phyloP scores from a whole-genome alignment of 805 yeast species.

The Barnettozyma californica region DNA sequence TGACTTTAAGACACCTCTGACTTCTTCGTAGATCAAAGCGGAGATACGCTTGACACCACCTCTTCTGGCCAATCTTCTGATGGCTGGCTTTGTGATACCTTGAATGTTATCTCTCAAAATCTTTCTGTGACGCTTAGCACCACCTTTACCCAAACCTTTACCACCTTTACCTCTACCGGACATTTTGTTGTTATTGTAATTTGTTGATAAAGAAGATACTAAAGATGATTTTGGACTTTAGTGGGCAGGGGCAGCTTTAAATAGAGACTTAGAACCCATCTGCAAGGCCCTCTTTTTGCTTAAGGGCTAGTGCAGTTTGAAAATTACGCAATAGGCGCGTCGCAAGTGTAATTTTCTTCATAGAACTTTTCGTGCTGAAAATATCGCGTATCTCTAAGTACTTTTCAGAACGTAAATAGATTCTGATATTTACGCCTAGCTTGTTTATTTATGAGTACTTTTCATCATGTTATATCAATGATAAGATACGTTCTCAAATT shows the following conservation, averaged over 20 bases:
- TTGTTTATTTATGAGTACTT: conserved; percentile 15
- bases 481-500: neutral
- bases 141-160: conserved; percentile 99
- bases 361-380: neutral
- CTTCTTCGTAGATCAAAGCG: conserved; percentile 97
- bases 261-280: neutral
- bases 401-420: neutral
- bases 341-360: neutral
- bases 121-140: conserved; percentile 99
- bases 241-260: conserved; percentile 1
- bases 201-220: conserved; percentile 11
- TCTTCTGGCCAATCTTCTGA: conserved; percentile 99
- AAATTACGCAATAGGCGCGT: neutral
- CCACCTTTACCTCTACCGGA: conserved; percentile 99
- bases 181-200: conserved; percentile 45
- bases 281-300: neutral
- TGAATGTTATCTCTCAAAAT: conserved; percentile 98
- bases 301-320: neutral
- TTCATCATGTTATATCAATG: conserved; percentile 10
- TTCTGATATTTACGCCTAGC: conserved; percentile 8
- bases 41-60: conserved; percentile 99
- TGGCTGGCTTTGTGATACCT: conserved; percentile 99
- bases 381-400: neutral
- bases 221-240: neutral
- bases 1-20: conserved; percentile 92